Evolutionary conservation across 768 basidiomycete genomes (phyloP), one percentile per base, ranked within the genome.

Genomic region (Lactifluus volemus): DNA sequence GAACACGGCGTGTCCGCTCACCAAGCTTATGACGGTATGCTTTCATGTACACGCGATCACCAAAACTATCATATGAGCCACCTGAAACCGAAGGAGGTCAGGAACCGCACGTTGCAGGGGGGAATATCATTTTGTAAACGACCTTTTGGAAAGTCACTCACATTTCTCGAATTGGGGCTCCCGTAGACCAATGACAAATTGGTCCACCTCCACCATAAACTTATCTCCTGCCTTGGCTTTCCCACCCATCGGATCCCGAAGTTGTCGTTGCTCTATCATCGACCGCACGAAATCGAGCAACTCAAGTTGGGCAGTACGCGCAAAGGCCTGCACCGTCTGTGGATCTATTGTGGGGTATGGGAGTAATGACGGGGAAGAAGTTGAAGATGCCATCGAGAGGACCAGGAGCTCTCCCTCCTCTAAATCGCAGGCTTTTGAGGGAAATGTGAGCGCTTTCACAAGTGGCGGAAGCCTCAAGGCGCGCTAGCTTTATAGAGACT

Each of bases 31-130:
- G 61, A 57, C 61, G 61, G 45, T 62, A 62, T 52, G 61, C 61
- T 15, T 62, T 62, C 61, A 62, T 62, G 45, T 62, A 62, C 51
- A 62, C 61, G 61, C 61, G 61, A 62, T 62, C 61, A 36, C 61
- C 61, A 53, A 62, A 62, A 39, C 61, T 62, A 47, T 62, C 61
- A 42, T 62, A 62, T 39, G 61, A 62, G 2, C 61, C 61, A 53
- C 61, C 61, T 62, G 61, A 0, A 53, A 58, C 34, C 34, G 52
- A 58, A n/a, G 2, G 36, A 15, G 25, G 42, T 62, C 47, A 62
- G 61, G 51, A 62, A 62, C 61, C 41, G 21, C 51, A 58, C 44
- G 44, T 47, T 56, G 60, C 55, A 5, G 45, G 42, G 39, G 14
- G 30, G 50, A 25, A 25, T 25, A 25, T 25, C 25, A 25, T 25